These are phyloP conservation scores for Penicillium sp. DNA, from an alignment of 2,329 filamentous ascomycete genomes.

Conservation along the genomic window DNA sequence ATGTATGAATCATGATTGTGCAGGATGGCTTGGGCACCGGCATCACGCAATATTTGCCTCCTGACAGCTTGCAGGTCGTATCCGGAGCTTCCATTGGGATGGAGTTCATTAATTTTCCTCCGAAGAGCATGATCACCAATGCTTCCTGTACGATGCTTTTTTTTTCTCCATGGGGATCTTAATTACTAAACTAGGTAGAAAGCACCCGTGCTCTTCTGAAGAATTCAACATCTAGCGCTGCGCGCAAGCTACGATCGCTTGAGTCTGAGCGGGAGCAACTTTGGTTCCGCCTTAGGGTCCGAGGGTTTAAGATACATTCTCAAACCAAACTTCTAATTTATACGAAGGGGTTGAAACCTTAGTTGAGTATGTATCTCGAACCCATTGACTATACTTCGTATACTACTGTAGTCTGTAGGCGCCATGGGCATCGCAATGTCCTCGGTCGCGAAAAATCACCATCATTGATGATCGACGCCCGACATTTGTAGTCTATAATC, in stretches of 20 bases:
- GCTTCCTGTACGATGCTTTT: slow-evolving; percentile 11
- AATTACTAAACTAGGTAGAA: not conserved
- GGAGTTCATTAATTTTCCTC: not conserved
- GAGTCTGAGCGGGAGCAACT: slow-evolving; percentile 20
- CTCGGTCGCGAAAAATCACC: not conserved
- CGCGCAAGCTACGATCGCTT: slow-evolving; percentile 15
- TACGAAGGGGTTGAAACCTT: slow-evolving; percentile 14
- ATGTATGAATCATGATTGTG: slow-evolving; percentile 5
- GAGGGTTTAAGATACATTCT: slow-evolving; percentile 8
- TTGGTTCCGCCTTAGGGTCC: slow-evolving; percentile 16
- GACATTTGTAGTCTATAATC: not conserved
- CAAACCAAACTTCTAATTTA: slow-evolving; percentile 4
- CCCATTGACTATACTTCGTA: not conserved
- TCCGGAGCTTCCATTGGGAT: not conserved
- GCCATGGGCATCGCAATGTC: not conserved
- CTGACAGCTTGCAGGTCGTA: slow-evolving; percentile 16
- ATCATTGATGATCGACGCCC: not conserved
- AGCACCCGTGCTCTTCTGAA: slow-evolving; percentile 15
- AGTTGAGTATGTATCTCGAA: not conserved
- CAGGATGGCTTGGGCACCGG: slow-evolving; percentile 4
- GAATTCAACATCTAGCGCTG: slow-evolving; percentile 7
- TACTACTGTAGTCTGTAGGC: too few relatives aligned
- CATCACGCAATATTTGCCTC: slow-evolving; percentile 14
- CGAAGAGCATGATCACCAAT: slow-evolving; percentile 9
- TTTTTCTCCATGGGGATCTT: not conserved